Evolutionary conservation across 176 grass and related monocot genomes (phyloP), one percentile per base, ranked within the genome.

Genomic region (Guadua angustifolia): DNA sequence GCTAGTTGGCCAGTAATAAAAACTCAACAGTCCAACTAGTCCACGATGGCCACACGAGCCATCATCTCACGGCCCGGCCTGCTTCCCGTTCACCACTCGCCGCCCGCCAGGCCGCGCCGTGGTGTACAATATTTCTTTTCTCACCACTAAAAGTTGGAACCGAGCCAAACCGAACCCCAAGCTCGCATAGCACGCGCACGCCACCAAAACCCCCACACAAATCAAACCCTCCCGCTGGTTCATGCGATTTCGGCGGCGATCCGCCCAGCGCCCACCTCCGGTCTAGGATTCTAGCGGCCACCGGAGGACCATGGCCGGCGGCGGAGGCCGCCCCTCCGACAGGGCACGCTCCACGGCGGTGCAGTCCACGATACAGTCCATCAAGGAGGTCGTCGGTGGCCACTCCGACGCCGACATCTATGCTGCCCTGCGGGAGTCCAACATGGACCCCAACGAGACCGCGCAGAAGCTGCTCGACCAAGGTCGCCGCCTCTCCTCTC

Each of bases 381-480:
- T 96, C 91, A 98, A 93, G 93, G 92, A 98, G 76, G 87, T 91
- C 79, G 88, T 98, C 75, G 87, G 82, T 36, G 85, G 92, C 47
- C 95, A 95, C 91, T 98, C 92, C 52, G 95, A 98, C 39, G 89
- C 77, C n/a, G 89, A 95, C 72, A 98, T 98, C 87, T 66, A 90
- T 59, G 83, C 84, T 62, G 77, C 85, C 61, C 87, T 98, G 11
- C 90, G 82, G 62, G 95, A 98, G 85, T 93, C 93, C 74, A 90
- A 93, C 87, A 98, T 95, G 92, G 89, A 98, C 87, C 93, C 92
- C 51, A 91, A 95, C 63, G 93, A 98, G 87, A 92, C 95, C 71
- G 77, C 93, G 24, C 93, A 98, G 89, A 95, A 85, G 64, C 90
- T 98, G 68, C 95, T 98, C 35, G 84, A 91, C 61, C 95, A 95